A percentile compares a stretch with the other conserved stretches of the same genome.
These are phyloP conservation scores for Xylaria castorea DNA, from an alignment of 495 filamentous ascomycete species.

Conservation along the genomic window DNA sequence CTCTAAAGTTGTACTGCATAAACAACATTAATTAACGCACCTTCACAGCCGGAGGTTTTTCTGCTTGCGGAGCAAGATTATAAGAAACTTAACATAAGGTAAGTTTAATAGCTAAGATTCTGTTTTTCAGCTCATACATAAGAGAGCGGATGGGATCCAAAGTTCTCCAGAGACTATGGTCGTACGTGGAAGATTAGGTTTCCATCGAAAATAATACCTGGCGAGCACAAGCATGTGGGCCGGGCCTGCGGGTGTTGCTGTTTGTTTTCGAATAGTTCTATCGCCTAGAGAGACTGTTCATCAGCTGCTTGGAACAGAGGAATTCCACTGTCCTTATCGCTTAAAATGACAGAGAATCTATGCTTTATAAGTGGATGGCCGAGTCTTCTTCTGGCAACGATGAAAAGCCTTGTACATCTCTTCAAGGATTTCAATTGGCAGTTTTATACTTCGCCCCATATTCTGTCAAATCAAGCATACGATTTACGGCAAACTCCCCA, in stretches of 20 bases:
- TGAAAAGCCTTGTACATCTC: not conserved
- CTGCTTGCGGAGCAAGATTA: no score
- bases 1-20: no score
- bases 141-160: constrained; percentile 52
- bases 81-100: no score
- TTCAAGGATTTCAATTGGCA: no score
- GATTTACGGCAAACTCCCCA: no score
- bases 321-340: not conserved
- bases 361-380: not conserved
- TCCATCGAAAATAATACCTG: no score
- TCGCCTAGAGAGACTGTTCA: not conserved
- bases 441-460: no score
- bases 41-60: no score
- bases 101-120: no score
- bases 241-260: not conserved
- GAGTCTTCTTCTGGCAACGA: not conserved
- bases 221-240: no score
- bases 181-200: constrained; percentile 30
- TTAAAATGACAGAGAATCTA: not conserved
- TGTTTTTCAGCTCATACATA: constrained; percentile 37
- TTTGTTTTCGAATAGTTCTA: constrained; percentile 18
- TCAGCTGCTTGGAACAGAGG: not conserved
- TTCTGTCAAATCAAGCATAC: no score
- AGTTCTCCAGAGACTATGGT: constrained; percentile 47
- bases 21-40: no score